Base-by-base conservation (phyloP, 1,139 yeast genomes). In the Arxiozyma slooffiae region DNA sequence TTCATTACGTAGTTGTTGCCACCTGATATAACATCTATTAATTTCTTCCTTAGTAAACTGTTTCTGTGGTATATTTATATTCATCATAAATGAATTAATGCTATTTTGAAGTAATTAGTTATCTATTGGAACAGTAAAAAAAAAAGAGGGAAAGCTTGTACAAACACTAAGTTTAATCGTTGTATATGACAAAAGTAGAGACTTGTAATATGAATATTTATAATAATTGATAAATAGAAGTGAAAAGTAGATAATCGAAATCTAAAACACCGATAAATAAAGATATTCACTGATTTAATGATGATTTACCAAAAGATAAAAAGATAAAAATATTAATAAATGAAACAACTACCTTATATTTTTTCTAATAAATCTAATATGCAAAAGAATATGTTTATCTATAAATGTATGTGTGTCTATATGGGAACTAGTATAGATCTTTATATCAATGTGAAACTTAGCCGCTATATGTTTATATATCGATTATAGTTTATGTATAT, bases 1-100 rank as follows among this genome's bases (percentile, higher is more conserved):
- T 60, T 81, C 83, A 50, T 73, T 73, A 52, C 79, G 74, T 57
- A 81, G 69, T 61, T 78, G 82, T 57, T 79, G 80, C 85, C 85
- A 80, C 54, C 85, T 77, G 64, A 66, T 50, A 53, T 65, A 66
- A 44, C 69, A 66, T 42, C 68, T 59, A 49, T 66, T 65, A 21
- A 67, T 61, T 47, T 67, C 71, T 41, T 67, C 71, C 41, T 60
- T 63, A 7, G 67, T 61, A 17, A 64, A 58, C 48, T 60, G 64
- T 45, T 68, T 58, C 48, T 64, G 61, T 39, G 68, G 67, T 41
- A 66, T 57, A 48, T 62, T 64, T 44, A 61, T 50, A 49, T 60
- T 56, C 62, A 60, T 60, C 26, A 41, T 26, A 16, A 7, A 4
- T n/a, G 24, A 8, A 40, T 18, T 40, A 23, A 34, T 40, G 14